Evolutionary conservation across 1,284 basidiomycete species (phyloP), one percentile per base, ranked within the genome.

Genomic region (Thecaphora thlaspeos): DNA sequence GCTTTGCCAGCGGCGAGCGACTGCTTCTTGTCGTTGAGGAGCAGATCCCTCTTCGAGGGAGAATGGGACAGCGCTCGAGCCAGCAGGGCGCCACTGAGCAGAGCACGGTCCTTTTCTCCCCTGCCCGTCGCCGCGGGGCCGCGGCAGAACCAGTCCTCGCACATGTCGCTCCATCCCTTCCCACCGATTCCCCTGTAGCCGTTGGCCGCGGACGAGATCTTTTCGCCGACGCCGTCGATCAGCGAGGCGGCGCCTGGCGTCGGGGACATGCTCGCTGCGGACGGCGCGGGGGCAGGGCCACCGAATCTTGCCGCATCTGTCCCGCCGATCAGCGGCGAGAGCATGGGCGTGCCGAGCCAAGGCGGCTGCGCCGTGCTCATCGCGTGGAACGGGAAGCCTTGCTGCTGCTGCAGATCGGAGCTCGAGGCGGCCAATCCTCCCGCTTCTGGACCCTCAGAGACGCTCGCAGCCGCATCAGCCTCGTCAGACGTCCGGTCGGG

Each of bases 91-190:
- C 62, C 62, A 28, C 51, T 57, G 42, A 60, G 53, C 41, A 64
- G 59, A 2, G 48, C 38, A 23, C 56, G 56, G 10, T 55, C 61
- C 43, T 52, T 52, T 7, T 34, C 32, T 17, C n/a, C n/a, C n/a
- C 15, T 34, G 32, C 32, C 32, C 41, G 36, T 36, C 2, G 49
- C 46, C 15, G 39, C 46, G n/a, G 47, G 68, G 41, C 66, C 76
- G 30, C 64, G 67, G 51, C 70, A 73, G n/a, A 80, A 68, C 72
- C 77, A 79, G 23, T 75, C 66, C 41, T 80, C 78, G 42, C 79
- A 77, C 18, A 77, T 58, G 32, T 76, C 75, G 26, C 78, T 79
- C 79, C 79, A 75, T 0, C 71, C 71, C 24, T 58, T 69, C n/a
- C 70, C 70, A 21, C 64, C 61, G n/a, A 63, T 41, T 38, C 46